Evolutionary conservation across 805 yeast genomes (phyloP).

Genomic region (Kodamaea hsintzibuensis): DNA sequence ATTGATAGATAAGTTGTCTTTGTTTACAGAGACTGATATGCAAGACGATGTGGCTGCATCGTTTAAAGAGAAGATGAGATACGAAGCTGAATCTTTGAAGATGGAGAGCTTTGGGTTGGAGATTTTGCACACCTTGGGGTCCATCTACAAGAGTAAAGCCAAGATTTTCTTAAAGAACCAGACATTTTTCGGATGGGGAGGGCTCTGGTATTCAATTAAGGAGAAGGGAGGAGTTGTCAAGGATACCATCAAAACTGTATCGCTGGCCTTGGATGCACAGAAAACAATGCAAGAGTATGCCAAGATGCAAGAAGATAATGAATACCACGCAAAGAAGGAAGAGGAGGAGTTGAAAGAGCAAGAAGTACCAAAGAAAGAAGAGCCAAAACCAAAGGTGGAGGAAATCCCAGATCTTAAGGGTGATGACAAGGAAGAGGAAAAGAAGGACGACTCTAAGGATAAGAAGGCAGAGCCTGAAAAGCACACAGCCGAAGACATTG

Average conservation of each 20-base stretch:
- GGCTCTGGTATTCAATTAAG: slow-evolving; percentile 65
- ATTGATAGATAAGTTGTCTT: slow-evolving; percentile 47
- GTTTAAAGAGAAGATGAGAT: slow-evolving; percentile 63
- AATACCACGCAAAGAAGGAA: slow-evolving; percentile 41
- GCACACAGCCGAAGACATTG: slow-evolving; percentile 58
- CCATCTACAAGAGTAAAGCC: slow-evolving; percentile 65
- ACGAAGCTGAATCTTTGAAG: slow-evolving; percentile 81
- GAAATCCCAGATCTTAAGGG: slow-evolving; percentile 20
- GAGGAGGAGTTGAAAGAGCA: slow-evolving; percentile 17
- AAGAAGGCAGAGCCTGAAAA: slow-evolving; percentile 30
- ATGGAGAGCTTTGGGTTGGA: slow-evolving; percentile 86
- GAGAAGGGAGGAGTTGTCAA: slow-evolving; percentile 74
- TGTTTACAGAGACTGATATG: slow-evolving; percentile 46
- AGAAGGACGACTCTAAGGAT: background rate
- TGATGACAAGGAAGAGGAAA: slow-evolving; percentile 14
- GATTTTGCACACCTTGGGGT: slow-evolving; percentile 74
- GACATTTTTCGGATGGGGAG: slow-evolving; percentile 63
- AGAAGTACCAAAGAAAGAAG: slow-evolving; percentile 15
- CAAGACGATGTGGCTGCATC: slow-evolving; percentile 43
- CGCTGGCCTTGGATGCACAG: slow-evolving; percentile 78
- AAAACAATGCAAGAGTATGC: slow-evolving; percentile 72
- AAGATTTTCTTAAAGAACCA: slow-evolving; percentile 66
- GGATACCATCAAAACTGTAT: slow-evolving; percentile 69
- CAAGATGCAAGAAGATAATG: slow-evolving; percentile 60
- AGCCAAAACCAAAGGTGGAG: slow-evolving; percentile 10